Evolutionary conservation across 352 stramenopile genomes (phyloP).

Genomic region (Phytopythium aichiense): DNA sequence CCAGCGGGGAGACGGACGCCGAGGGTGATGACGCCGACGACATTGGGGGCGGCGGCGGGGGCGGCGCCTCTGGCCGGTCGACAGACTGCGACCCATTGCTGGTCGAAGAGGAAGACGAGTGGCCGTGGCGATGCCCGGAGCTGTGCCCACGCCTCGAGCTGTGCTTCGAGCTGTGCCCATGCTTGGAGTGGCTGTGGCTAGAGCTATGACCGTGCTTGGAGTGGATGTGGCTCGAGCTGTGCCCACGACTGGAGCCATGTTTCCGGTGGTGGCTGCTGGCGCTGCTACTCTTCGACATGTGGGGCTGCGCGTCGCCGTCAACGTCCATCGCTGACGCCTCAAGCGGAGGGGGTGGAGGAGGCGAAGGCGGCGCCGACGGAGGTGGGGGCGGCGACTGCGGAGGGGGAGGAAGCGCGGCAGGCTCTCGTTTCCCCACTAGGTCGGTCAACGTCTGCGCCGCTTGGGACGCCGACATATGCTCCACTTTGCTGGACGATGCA

Average conservation of each 20-base stretch:
- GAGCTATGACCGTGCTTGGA: not conserved
- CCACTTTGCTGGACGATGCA: conserved; percentile 1
- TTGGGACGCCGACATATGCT: conserved; percentile 8
- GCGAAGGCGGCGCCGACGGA: conserved; percentile 10
- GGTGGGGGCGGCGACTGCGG: conserved; percentile 14
- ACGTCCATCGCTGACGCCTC: not conserved
- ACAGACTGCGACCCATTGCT: not conserved
- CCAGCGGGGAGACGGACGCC: conserved; percentile 9
- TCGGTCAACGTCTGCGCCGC: conserved; percentile 1
- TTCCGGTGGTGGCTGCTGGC: not conserved
- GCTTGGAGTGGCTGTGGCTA: no score
- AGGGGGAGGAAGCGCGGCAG: not conserved
- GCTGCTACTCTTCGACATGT: not conserved
- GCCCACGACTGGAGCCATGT: no score
- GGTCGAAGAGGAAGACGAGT: not conserved
- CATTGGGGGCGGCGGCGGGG: conserved; percentile 1
- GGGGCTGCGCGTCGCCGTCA: no score
- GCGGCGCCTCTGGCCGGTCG: not conserved
- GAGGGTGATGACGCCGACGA: conserved; percentile 5
- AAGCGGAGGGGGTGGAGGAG: conserved; percentile 9
- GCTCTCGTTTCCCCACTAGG: not conserved
- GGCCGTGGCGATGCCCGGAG: not conserved
- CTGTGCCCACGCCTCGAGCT: not conserved
- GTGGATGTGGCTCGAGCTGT: not conserved
- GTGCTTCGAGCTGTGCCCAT: conserved; percentile 3